Conservation (phyloP, 257 asterid genomes). For the Haberlea rhodopensis region DNA sequence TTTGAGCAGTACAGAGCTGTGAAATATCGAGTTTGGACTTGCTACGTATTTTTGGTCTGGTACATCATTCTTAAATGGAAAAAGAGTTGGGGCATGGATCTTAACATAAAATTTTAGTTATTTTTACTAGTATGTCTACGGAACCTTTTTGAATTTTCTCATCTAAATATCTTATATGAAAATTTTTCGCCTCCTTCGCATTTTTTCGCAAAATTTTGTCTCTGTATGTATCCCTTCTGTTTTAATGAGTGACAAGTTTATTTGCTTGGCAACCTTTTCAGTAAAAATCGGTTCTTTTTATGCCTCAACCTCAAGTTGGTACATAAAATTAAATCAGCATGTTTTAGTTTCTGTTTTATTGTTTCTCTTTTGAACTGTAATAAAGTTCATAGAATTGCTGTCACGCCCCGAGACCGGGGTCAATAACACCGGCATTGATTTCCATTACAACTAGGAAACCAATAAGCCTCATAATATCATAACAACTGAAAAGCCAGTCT, state of each 20-base stretch:
- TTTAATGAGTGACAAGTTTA: not conserved
- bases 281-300: not conserved
- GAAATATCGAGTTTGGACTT: constrained; percentile 4
- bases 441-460: too few relatives aligned
- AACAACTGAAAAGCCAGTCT: too few relatives aligned
- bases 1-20: constrained; percentile 14
- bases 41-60: not conserved
- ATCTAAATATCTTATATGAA: constrained; percentile 1
- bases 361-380: constrained; percentile 11
- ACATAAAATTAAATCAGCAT: constrained; percentile 3
- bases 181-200: not conserved
- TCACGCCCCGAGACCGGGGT: too few relatives aligned
- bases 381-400: constrained; percentile 10
- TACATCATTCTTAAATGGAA: not conserved
- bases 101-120: not conserved
- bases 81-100: not conserved
- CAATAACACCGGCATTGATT: too few relatives aligned
- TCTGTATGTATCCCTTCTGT: not conserved
- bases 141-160: not conserved
- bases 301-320: not conserved
- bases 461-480: too few relatives aligned
- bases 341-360: constrained; percentile 8
- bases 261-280: not conserved
- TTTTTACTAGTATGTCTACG: not conserved
- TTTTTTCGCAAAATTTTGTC: not conserved